Evolutionary conservation across 768 basidiomycete genomes (phyloP).

Genomic region (Saitozyma sp.): DNA sequence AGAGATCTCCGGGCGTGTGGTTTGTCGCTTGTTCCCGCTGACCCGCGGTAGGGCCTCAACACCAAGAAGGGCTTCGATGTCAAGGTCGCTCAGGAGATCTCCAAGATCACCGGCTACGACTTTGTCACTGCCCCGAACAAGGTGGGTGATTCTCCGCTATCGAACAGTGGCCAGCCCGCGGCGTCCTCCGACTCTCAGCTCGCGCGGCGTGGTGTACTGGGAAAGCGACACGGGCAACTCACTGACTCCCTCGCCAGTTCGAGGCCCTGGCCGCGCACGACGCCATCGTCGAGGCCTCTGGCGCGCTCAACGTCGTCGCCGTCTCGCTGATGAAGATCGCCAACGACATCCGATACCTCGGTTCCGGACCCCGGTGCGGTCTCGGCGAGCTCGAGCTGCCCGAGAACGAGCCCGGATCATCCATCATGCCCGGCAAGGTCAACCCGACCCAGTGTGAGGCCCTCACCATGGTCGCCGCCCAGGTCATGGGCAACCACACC

Average conservation of each 20-base stretch:
- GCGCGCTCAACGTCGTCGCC: conserved; percentile 93
- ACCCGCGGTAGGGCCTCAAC: conserved; percentile 74
- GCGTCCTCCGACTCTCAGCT: too few species aligned
- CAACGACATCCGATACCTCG: conserved; percentile 97
- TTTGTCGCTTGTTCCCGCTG: background rate
- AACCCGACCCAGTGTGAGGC: conserved; percentile 99
- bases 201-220: background rate
- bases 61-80: conserved; percentile 95
- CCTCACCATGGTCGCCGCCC: conserved; percentile 96
- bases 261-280: conserved; percentile 98
- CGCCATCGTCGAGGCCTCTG: conserved; percentile 94
- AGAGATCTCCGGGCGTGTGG: background rate
- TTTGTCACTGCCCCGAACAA: conserved; percentile 99
- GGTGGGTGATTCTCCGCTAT: conserved; percentile 54
- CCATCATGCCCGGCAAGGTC: conserved; percentile 99
- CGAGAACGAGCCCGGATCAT: conserved; percentile 98
- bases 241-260: conserved; percentile 61
- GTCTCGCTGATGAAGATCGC: conserved; percentile 99
- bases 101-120: conserved; percentile 81
- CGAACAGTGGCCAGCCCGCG: background rate
- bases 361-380: conserved; percentile 95
- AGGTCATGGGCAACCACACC: conserved; percentile 97
- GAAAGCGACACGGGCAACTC: background rate
- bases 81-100: conserved; percentile 86
- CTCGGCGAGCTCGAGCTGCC: conserved; percentile 91